Evolutionary conservation across 1,284 basidiomycete species (phyloP).

Genomic region (Xerocomus minutiporus): DNA sequence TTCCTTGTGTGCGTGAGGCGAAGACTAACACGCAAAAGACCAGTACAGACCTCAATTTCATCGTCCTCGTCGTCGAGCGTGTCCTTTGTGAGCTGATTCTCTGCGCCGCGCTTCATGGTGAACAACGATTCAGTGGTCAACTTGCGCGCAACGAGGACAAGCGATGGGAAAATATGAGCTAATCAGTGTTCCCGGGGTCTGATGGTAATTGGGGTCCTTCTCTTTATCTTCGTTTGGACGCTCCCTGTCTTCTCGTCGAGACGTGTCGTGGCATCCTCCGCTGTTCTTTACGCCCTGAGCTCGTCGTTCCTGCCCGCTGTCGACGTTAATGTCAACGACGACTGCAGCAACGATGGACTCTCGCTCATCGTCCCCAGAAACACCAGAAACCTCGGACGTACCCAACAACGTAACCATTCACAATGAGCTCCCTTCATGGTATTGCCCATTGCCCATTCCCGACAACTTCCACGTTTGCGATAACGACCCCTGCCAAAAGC

Average conservation of each 20-base stretch:
- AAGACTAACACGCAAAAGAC: neutral
- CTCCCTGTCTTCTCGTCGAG: neutral
- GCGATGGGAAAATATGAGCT: slow-evolving; percentile 19
- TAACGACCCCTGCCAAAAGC: slow-evolving; percentile 35
- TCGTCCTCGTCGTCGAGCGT: slow-evolving; percentile 37
- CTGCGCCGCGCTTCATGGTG: slow-evolving; percentile 71
- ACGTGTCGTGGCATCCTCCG: slow-evolving; percentile 2
- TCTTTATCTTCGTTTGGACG: neutral
- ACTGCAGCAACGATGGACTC: slow-evolving; percentile 53
- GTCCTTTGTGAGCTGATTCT: slow-evolving; percentile 67
- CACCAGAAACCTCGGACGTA: slow-evolving; percentile 59
- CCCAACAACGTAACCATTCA: slow-evolving; percentile 46
- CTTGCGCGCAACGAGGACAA: neutral
- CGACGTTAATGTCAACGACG: slow-evolving; percentile 47
- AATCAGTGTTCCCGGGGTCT: slow-evolving; percentile 21
- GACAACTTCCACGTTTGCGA: slow-evolving; percentile 32
- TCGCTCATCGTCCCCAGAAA: slow-evolving; percentile 65
- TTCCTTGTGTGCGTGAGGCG: slow-evolving; percentile 35
- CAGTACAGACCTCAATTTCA: slow-evolving; percentile 30
- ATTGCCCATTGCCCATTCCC: slow-evolving; percentile 42
- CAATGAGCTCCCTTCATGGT: slow-evolving; percentile 57
- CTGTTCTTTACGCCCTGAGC: neutral
- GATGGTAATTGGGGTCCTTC: slow-evolving; percentile 13
- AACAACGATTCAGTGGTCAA: slow-evolving; percentile 7
- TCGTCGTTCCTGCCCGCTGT: slow-evolving; percentile 4